phyloP scores from a whole-genome alignment of 75 land plant genomes.

The Chamaecyparis obtusa region DNA sequence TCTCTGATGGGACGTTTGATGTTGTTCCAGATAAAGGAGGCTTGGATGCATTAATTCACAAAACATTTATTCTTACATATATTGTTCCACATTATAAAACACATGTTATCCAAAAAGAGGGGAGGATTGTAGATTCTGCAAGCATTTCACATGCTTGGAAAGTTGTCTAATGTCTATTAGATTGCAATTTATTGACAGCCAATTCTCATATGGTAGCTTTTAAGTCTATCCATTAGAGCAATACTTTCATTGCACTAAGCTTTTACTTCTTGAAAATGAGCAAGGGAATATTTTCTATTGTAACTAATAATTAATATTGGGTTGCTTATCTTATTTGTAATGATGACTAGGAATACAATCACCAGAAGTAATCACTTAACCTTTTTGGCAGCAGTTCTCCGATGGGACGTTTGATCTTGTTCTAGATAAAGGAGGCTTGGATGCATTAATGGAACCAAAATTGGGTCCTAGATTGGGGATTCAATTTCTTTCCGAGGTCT shows the following conservation, averaged over 20 bases:
- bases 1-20: slow-evolving; percentile 71
- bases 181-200: not conserved
- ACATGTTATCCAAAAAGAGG: not conserved
- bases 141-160: not conserved
- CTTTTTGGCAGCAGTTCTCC: slow-evolving; percentile 53
- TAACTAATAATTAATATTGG: not conserved
- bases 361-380: not conserved
- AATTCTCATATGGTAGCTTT: not conserved
- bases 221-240: not conserved
- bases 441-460: slow-evolving; percentile 93
- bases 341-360: not conserved
- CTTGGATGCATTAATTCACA: slow-evolving; percentile 91
- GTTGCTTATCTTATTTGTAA: not conserved
- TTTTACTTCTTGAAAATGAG: not conserved
- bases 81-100: too few relatives aligned
- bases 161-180: not conserved
- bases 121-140: not conserved
- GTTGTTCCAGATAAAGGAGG: slow-evolving; percentile 91
- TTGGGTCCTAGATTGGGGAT: slow-evolving; percentile 57
- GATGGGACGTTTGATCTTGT: slow-evolving; percentile 76
- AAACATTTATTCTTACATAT: not conserved
- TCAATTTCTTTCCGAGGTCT: slow-evolving; percentile 88
- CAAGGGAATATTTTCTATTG: not conserved
- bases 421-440: slow-evolving; percentile 94
- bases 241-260: not conserved